A percentile compares a stretch with the other conserved stretches of the same genome.
Conservation (phyloP, 2,329 filamentous ascomycete species). For the Fusarium compactum region DNA sequence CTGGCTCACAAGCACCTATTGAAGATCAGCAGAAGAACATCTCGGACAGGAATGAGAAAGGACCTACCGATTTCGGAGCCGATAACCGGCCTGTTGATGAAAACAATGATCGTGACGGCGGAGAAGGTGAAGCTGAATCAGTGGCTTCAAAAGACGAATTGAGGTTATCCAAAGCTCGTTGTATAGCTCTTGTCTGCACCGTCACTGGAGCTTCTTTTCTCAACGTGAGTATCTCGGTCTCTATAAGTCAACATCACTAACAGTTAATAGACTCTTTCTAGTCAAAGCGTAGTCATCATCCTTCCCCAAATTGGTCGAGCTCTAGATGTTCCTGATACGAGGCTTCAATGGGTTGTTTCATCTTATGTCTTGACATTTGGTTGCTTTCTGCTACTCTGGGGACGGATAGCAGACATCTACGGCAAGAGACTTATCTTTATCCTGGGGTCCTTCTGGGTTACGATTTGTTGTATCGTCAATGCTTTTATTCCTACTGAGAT, state of each 20-base stretch:
- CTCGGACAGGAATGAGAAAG: conserved; percentile 24
- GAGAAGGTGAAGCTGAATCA: conserved; percentile 29
- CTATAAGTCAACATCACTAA: neutral
- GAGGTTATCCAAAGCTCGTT: conserved; percentile 62
- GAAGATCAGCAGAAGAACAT: conserved; percentile 5
- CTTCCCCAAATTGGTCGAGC: conserved; percentile 70
- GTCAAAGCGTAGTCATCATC: conserved; percentile 49
- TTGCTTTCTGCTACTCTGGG: conserved; percentile 76
- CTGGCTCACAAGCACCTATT: conserved; percentile 8
- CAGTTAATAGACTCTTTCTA: conserved; percentile 43
- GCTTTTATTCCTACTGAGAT: conserved; percentile 76
- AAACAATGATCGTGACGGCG: neutral
- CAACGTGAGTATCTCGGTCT: conserved; percentile 55
- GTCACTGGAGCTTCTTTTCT: conserved; percentile 68
- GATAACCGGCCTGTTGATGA: neutral
- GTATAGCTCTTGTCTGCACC: conserved; percentile 66
- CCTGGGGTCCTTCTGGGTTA: conserved; percentile 72
- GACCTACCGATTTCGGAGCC: conserved; percentile 3
- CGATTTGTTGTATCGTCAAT: conserved; percentile 67
- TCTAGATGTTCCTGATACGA: conserved; percentile 67
- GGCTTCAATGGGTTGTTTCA: conserved; percentile 75
- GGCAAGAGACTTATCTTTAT: conserved; percentile 75
- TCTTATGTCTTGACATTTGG: conserved; percentile 75
- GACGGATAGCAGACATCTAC: conserved; percentile 74
- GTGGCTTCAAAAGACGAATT: conserved; percentile 46